Percentiles rank a stretch among this genome's conserved stretches.
phyloP scores from a whole-genome alignment of 2,329 filamentous ascomycete genomes.

The Lecanoromycetidae sp. region DNA sequence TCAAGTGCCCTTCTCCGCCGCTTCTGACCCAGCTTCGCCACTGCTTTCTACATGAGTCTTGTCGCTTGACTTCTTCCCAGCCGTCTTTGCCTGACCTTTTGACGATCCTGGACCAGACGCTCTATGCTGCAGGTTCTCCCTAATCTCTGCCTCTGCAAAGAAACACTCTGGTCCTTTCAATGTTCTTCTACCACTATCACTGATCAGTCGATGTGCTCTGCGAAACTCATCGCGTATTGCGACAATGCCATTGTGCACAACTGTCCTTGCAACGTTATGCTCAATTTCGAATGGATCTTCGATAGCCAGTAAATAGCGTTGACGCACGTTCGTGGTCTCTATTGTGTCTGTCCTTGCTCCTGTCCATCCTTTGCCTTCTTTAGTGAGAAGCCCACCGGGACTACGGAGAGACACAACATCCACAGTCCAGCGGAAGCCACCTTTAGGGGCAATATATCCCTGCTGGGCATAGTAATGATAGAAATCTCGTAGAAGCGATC shows the following conservation, averaged over 20 bases:
- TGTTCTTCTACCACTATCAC: slow-evolving; percentile 32
- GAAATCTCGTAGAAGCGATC: slow-evolving; percentile 65
- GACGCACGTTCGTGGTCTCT: slow-evolving; percentile 54
- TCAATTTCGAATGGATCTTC: slow-evolving; percentile 84
- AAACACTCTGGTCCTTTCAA: slow-evolving; percentile 13
- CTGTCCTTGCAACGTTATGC: slow-evolving; percentile 79
- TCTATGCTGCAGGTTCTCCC: slow-evolving; percentile 14
- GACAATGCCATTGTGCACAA: slow-evolving; percentile 70
- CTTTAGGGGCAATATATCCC: slow-evolving; percentile 39
- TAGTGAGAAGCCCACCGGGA: slow-evolving; percentile 55
- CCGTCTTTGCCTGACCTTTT: background rate
- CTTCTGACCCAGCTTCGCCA: too few species aligned
- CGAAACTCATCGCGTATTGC: slow-evolving; percentile 76
- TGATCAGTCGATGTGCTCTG: slow-evolving; percentile 62
- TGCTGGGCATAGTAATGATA: slow-evolving; percentile 67
- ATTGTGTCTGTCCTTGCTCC: slow-evolving; percentile 58
- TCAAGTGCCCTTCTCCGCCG: too few species aligned
- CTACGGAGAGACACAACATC: slow-evolving; percentile 70
- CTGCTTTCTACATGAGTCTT: too few species aligned
- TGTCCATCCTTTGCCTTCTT: slow-evolving; percentile 73
- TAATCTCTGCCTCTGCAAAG: slow-evolving; percentile 14
- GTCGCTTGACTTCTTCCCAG: background rate
- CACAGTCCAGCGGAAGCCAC: slow-evolving; percentile 64
- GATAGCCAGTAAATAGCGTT: slow-evolving; percentile 76
- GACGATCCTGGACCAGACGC: slow-evolving; percentile 16